A percentile compares a stretch with the other conserved stretches of the same genome.
These are phyloP conservation scores for Ogataea trehaloabstinens DNA, from an alignment of 805 yeast genomes.

Conservation along the genomic window DNA sequence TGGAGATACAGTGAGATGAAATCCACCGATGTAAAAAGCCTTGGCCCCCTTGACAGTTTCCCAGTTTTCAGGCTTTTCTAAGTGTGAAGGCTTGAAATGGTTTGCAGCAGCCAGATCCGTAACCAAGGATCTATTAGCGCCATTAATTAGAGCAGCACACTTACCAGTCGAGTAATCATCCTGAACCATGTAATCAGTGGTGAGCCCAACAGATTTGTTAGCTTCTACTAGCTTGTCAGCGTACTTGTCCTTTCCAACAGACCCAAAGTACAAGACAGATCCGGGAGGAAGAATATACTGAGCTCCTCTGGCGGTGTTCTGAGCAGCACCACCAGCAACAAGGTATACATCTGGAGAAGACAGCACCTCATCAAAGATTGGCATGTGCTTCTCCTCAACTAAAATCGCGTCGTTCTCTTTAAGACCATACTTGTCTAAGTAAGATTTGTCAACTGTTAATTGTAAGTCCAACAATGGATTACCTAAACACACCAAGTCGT, in stretches of 20 bases:
- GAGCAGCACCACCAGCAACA: slow-evolving; percentile 99
- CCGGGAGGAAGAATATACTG: slow-evolving; percentile 81
- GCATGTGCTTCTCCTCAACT: slow-evolving; percentile 76
- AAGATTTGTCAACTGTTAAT: slow-evolving; percentile 65
- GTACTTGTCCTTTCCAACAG: slow-evolving; percentile 91
- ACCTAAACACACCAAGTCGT: slow-evolving; percentile 79
- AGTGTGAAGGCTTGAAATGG: slow-evolving; percentile 87
- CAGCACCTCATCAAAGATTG: slow-evolving; percentile 80
- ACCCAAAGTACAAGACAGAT: slow-evolving; percentile 91
- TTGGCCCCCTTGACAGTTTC: slow-evolving; percentile 73
- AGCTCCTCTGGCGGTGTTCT: slow-evolving; percentile 98
- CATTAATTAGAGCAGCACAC: slow-evolving; percentile 91
- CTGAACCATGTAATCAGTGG: slow-evolving; percentile 81
- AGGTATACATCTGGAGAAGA: slow-evolving; percentile 56
- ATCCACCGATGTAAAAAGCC: slow-evolving; percentile 95
- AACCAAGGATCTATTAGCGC: slow-evolving; percentile 85
- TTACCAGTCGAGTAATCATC: slow-evolving; percentile 84
- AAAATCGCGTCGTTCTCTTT: slow-evolving; percentile 94
- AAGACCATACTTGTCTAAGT: slow-evolving; percentile 75
- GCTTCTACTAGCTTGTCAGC: slow-evolving; percentile 79
- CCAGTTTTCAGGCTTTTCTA: slow-evolving; percentile 91
- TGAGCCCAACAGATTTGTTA: slow-evolving; percentile 84
- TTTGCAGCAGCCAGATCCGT: slow-evolving; percentile 98
- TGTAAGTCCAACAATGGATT: slow-evolving; percentile 90
- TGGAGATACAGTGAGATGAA: slow-evolving; percentile 96